A percentile compares a stretch with the other conserved stretches of the same genome.
These are phyloP conservation scores for Fraxinus americana DNA, from an alignment of 257 asterid genomes.

Conservation along the genomic window DNA sequence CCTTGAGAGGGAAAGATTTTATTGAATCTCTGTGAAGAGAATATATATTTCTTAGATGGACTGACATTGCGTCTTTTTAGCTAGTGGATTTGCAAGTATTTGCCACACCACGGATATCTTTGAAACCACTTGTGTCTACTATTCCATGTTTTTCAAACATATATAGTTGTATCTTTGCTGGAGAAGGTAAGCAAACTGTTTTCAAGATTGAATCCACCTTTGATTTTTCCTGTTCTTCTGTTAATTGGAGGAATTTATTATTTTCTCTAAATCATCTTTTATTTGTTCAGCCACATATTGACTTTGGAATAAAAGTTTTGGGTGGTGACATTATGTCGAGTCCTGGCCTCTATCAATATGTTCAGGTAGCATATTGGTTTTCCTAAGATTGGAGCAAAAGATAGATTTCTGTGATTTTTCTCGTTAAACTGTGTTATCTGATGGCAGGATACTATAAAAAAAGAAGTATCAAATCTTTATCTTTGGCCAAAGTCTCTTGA, in stretches of 20 bases:
- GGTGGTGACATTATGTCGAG: no score
- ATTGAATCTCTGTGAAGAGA: no score
- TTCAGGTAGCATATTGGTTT: no score
- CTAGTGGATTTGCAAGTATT: constrained; percentile 75
- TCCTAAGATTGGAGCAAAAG: no score
- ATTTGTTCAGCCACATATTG: no score
- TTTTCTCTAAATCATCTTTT: no score
- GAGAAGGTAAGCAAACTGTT: constrained; percentile 54
- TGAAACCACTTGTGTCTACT: constrained; percentile 74
- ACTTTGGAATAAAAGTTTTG: no score
- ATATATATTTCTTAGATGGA: constrained; percentile 10
- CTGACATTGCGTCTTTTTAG: constrained; percentile 42
- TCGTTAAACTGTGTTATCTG: neutral
- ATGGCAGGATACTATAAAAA: constrained; percentile 69
- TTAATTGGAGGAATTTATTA: no score
- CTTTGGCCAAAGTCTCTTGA: constrained; percentile 86
- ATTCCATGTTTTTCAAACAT: constrained; percentile 77
- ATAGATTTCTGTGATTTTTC: neutral
- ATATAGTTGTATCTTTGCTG: constrained; percentile 64
- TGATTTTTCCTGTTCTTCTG: no score
- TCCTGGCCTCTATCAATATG: no score
- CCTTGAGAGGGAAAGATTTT: no score
- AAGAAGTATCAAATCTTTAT: constrained; percentile 68
- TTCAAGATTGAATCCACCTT: neutral
- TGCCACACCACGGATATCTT: constrained; percentile 65